Evolutionary conservation across 352 stramenopile species (phyloP), one percentile per base, ranked within the genome.

Genomic region (Elongisporangium prolatum): DNA sequence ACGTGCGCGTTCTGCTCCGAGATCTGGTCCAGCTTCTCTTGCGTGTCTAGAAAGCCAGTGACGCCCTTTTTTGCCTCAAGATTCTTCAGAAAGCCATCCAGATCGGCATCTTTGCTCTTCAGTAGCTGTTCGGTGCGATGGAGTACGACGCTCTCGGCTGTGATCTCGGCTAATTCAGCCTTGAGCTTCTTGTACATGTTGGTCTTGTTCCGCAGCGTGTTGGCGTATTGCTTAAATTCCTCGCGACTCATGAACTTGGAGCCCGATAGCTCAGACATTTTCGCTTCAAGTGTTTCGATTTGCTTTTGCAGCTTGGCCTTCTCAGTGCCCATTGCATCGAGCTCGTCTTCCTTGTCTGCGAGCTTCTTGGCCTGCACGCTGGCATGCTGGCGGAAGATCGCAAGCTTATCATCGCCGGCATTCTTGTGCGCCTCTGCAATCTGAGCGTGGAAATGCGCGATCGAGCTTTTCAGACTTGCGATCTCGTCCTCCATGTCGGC

Each of bases 171-270:
- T 24, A 98, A 73, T 68, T 98, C 86, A 8, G 65, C 75, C 71
- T 97, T 97, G 14, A 91, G 69, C 51, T 88, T 86, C 64, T 97
- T 96, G 75, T 97, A 97, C 49, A 93, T 78, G 62, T 95, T 89
- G 5, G 84, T 97, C 63, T 97, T 98, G 61, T 97, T 94, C 49
- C 91, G 79, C 51, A 98, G 67, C 21, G 81, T 80, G 49, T 81
- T 89, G 34, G 76, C 86, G 64, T 97, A 97, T 57, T 96, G 78
- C 60, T 93, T 89, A 61, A 97, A 95, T 60, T 98, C 89, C 51
- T 96, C 86, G 54, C 83, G 84, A 48, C 73, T 88, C 84, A 95
- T 93, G 65, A 88, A 91, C 44, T 93, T 87, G 24, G 78, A 68
- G 2, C 77, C 82, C 16, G 61, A 72, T 49, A 86, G 64, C 58